These are phyloP conservation scores for Globisporangium takayamanum DNA, from an alignment of 352 stramenopile genomes.

Conservation along the genomic window DNA sequence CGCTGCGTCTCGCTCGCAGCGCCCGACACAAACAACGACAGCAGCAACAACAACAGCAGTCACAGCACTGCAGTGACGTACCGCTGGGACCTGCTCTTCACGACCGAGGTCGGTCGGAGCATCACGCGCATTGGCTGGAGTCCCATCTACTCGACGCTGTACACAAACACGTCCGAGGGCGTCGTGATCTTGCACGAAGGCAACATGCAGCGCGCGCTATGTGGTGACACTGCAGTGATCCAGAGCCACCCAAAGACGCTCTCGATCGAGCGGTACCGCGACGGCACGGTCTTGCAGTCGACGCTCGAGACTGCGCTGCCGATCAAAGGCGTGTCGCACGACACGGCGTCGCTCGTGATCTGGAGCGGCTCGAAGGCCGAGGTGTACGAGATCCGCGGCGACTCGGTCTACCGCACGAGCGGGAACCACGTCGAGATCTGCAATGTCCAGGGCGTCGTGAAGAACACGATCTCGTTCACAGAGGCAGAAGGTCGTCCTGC, in stretches of 20 bases:
- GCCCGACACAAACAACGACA: background rate
- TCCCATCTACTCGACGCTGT: conserved; percentile 48
- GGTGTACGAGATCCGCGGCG: conserved; percentile 83
- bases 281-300: conserved; percentile 61
- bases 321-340: conserved; percentile 85
- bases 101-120: conserved; percentile 35
- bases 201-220: conserved; percentile 76
- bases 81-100: conserved; percentile 70
- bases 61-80: conserved; percentile 20
- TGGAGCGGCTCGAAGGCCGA: conserved; percentile 85
- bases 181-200: conserved; percentile 81
- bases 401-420: conserved; percentile 84
- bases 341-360: conserved; percentile 63
- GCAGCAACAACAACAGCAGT: conserved; percentile 6
- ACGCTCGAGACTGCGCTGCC: conserved; percentile 55
- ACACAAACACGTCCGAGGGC: conserved; percentile 61
- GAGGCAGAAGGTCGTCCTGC: conserved; percentile 82
- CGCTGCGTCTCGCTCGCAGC: conserved; percentile 50
- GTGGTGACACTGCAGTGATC: conserved; percentile 79
- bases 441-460: conserved; percentile 84
- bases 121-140: conserved; percentile 71
- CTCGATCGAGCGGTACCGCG: conserved; percentile 73
- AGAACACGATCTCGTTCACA: conserved; percentile 87
- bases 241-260: conserved; percentile 65
- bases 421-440: conserved; percentile 86